A percentile compares a stretch with the other conserved stretches of the same genome.
These are phyloP conservation scores for Aspergillus fijiensis DNA, from an alignment of 2,329 filamentous ascomycete genomes.

Conservation along the genomic window DNA sequence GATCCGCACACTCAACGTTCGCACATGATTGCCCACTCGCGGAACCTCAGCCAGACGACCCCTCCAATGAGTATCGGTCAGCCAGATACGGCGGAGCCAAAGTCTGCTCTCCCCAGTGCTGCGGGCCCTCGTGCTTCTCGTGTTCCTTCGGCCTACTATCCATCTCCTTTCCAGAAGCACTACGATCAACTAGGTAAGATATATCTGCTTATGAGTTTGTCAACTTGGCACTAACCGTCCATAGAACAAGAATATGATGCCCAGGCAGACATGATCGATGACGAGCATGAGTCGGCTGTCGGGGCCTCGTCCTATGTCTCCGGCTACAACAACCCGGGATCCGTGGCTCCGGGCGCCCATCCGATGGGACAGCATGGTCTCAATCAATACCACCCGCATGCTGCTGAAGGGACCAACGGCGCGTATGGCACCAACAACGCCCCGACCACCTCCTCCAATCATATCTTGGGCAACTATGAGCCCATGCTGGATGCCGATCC, in stretches of 20 bases:
- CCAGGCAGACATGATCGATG: conserved; percentile 83
- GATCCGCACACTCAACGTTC: conserved; percentile 52
- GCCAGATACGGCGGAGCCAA: conserved; percentile 36
- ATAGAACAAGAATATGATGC: conserved; percentile 97
- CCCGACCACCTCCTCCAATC: conserved; percentile 23
- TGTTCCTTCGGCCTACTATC: conserved; percentile 64
- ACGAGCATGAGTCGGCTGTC: conserved; percentile 69
- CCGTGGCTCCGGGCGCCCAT: conserved; percentile 43
- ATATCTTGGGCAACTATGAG: conserved; percentile 71
- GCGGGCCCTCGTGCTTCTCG: conserved; percentile 32
- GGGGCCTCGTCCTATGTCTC: conserved; percentile 66
- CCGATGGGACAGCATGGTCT: conserved; percentile 44
- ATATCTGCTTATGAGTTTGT: conserved; percentile 52
- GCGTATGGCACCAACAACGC: conserved; percentile 45
- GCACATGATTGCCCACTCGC: conserved; percentile 44
- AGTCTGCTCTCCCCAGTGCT: conserved; percentile 32
- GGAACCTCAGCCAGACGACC: conserved; percentile 35
- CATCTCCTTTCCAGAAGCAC: conserved; percentile 87
- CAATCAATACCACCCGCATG: conserved; percentile 39
- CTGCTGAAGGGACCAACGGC: conserved; percentile 37
- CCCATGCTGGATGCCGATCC: conserved; percentile 89
- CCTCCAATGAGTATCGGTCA: conserved; percentile 39
- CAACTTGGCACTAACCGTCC: conserved; percentile 62
- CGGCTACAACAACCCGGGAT: conserved; percentile 44
- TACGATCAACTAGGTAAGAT: conserved; percentile 93